These are phyloP conservation scores for Labyrinthula sp. DNA, from an alignment of 352 stramenopile species.

Conservation along the genomic window DNA sequence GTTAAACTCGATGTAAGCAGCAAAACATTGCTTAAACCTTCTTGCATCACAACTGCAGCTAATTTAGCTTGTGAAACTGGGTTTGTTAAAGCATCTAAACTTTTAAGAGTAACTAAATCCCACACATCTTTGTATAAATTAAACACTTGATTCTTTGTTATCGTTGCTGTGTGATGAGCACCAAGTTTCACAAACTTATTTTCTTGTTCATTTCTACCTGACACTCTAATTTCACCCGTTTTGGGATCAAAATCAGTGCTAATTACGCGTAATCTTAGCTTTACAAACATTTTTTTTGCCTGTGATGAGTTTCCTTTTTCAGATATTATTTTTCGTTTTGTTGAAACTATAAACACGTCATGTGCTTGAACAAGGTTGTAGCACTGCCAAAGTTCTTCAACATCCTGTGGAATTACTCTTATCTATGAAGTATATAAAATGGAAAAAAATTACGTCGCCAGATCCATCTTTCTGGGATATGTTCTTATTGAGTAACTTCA, in stretches of 20 bases:
- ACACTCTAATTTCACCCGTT: conserved; percentile 70
- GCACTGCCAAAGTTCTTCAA: conserved; percentile 93
- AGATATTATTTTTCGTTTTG: conserved; percentile 88
- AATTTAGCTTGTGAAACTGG: conserved; percentile 71
- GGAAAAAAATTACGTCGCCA: no score
- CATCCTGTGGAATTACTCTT: conserved; percentile 70
- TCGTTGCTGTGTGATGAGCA: conserved; percentile 84
- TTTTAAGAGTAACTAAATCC: conserved; percentile 87
- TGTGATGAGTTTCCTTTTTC: conserved; percentile 56
- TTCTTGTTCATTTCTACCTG: conserved; percentile 73
- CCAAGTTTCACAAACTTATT: conserved; percentile 81
- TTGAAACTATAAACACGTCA: conserved; percentile 82
- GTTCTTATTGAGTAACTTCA: no score
- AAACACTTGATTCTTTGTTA: conserved; percentile 86
- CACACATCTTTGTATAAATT: conserved; percentile 81
- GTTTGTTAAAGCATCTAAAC: conserved; percentile 77
- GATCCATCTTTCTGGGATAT: no score
- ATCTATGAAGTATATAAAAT: no score
- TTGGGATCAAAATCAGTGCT: conserved; percentile 85
- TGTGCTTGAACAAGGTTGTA: conserved; percentile 86
- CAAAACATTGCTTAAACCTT: conserved; percentile 79
- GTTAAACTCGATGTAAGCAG: conserved; percentile 90
- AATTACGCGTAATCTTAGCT: conserved; percentile 77
- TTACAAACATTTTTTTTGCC: conserved; percentile 80
- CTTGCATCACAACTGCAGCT: conserved; percentile 82